Base-by-base conservation (phyloP, 2,329 filamentous ascomycete genomes). In the Colletotrichum eleusines region DNA sequence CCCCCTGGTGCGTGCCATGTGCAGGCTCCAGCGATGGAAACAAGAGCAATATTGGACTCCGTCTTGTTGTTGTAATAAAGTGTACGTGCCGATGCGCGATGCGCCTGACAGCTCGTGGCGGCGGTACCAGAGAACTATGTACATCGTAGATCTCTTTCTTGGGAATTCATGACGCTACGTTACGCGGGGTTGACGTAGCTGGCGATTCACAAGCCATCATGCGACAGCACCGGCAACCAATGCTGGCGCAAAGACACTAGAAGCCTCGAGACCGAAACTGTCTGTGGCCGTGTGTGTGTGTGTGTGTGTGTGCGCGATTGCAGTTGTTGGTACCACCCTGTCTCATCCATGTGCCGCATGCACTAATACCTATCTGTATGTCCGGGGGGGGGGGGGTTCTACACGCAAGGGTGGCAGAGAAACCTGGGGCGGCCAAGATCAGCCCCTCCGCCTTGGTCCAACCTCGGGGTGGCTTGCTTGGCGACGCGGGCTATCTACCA, bases 401-500 rank as follows among this genome's bases (percentile, higher is more conserved):
- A n/a, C n/a, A n/a, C n/a, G n/a, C 68, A 68, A 63, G 68, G 68
- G 50, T 63, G 53, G 23, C 53, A 31, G 38, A 33, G 68, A 71
- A 71, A 71, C 58, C 68, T 67, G 68, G 68, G 68, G 68, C 63
- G 63, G 68, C 68, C 64, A 71, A 71, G 68, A 71, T 71, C 64
- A 66, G 28, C 50, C 44, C 53, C 58, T 28, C 31, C 42, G 26
- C n/a, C 33, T 16, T 62, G 58, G 63, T 51, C 68, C 63, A 69
- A 48, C 7, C 31, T 42, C 28, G 20, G 28, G 57, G 68, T 46
- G 26, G 35, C 58, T 38, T 67, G 31, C 68, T 71, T 68, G 68
- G 68, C 68, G 46, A 68, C 60, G 55, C 57, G 67, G 55, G 55
- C 26, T 66, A 62, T 55, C 26, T 28, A 11, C 42, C 53, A 38